A percentile compares a stretch with the other conserved stretches of the same genome.
Conservation (phyloP, 2,329 filamentous ascomycete species). For the Aspergillus felis region DNA sequence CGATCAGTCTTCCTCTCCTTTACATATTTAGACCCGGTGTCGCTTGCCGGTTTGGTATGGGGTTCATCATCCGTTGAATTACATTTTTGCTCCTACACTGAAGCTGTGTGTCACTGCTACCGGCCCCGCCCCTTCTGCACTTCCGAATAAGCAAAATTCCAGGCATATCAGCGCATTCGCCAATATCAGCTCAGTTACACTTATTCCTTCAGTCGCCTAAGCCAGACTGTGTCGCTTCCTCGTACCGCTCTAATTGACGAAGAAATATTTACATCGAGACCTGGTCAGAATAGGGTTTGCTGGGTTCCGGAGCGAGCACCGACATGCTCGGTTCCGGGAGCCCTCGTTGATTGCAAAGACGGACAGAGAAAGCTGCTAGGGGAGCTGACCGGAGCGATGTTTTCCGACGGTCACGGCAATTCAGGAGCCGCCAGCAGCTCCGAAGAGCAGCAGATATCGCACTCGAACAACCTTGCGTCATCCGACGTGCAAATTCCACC, state of each 20-base stretch:
- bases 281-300: slow-evolving; percentile 16
- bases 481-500: slow-evolving; percentile 23
- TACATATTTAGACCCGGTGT: slow-evolving; percentile 3
- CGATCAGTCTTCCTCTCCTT: slow-evolving; percentile 6
- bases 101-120: slow-evolving; percentile 24
- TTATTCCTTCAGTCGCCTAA: slow-evolving; percentile 1
- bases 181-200: slow-evolving; percentile 22
- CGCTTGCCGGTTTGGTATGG: slow-evolving; percentile 16
- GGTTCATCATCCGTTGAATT: slow-evolving; percentile 20
- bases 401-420: slow-evolving; percentile 42
- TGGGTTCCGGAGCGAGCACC: slow-evolving; percentile 40
- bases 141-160: slow-evolving; percentile 25
- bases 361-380: slow-evolving; percentile 36
- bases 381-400: slow-evolving; percentile 40
- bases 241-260: slow-evolving; percentile 1
- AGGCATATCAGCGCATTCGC: slow-evolving; percentile 20
- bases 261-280: slow-evolving; percentile 5
- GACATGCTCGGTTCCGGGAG: slow-evolving; percentile 40
- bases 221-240: background rate
- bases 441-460: slow-evolving; percentile 24
- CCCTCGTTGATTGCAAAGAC: slow-evolving; percentile 37
- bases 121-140: slow-evolving; percentile 28
- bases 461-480: slow-evolving; percentile 20
- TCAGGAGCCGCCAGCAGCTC: slow-evolving; percentile 29
- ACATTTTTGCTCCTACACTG: slow-evolving; percentile 20